Conservation (phyloP, 1,284 basidiomycete species). For the Marasmius sp. region DNA sequence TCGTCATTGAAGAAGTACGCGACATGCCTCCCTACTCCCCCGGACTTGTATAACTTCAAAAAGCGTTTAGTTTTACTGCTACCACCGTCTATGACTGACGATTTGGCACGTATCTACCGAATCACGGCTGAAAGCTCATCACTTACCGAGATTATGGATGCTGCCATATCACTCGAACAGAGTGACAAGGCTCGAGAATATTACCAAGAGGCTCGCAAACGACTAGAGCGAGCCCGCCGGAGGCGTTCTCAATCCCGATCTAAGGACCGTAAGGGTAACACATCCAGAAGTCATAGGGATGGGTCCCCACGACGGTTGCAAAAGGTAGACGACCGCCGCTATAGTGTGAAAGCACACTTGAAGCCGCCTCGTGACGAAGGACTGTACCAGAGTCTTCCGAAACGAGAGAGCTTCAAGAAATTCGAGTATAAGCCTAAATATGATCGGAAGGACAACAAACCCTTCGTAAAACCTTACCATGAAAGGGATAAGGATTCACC, state of each 20-base stretch:
- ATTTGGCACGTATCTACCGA: constrained; percentile 2
- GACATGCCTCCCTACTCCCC: constrained; percentile 6
- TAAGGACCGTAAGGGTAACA: neutral
- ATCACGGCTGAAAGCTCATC: constrained; percentile 3
- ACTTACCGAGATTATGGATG: constrained; percentile 8
- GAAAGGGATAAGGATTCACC: neutral
- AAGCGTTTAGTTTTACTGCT: neutral
- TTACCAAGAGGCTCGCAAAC: constrained; percentile 1
- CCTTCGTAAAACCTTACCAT: neutral
- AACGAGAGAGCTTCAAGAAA: neutral
- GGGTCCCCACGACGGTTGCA: neutral
- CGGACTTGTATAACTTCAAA: constrained; percentile 10
- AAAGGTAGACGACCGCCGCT: neutral
- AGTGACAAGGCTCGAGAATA: neutral
- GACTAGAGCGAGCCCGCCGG: neutral
- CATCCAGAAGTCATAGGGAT: neutral
- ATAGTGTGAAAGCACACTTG: neutral
- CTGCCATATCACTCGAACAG: constrained; percentile 5
- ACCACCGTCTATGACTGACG: neutral
- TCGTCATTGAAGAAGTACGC: constrained; percentile 4
- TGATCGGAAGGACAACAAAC: neutral
- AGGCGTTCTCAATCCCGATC: neutral
- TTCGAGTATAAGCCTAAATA: neutral
- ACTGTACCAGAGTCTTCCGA: neutral
- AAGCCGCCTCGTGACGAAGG: neutral